These are phyloP conservation scores for Condylostoma magnum DNA, from an alignment of 169 alveolate species.

Conservation along the genomic window DNA sequence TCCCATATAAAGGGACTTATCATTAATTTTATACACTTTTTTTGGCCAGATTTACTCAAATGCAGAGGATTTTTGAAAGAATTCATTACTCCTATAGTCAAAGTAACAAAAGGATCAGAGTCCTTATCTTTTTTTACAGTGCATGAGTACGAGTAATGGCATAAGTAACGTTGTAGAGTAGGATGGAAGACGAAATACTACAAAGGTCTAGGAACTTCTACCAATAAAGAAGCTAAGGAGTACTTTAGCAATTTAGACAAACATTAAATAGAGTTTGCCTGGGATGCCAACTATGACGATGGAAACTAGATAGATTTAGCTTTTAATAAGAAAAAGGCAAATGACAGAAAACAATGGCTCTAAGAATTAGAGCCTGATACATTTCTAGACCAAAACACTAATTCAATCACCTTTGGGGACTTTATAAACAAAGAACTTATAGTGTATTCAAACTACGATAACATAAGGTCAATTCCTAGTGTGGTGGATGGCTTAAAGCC, in stretches of 20 bases:
- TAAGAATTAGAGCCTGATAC: constrained; percentile 55
- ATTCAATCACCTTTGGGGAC: constrained; percentile 84
- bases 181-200: constrained; percentile 98
- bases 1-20: constrained; percentile 99
- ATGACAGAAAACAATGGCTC: constrained; percentile 97
- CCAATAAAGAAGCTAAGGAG: constrained; percentile 98
- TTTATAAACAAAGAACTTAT: constrained; percentile 98
- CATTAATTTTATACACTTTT: constrained; percentile 96
- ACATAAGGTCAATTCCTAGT: constrained; percentile 96
- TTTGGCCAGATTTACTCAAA: constrained; percentile 98
- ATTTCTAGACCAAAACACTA: constrained; percentile 43
- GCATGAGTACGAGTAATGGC: constrained; percentile 97
- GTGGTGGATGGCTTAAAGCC: constrained; percentile 99
- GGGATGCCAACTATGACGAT: constrained; percentile 87
- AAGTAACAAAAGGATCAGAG: constrained; percentile 92
- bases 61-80: constrained; percentile 95
- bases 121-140: constrained; percentile 94
- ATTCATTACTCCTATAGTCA: constrained; percentile 98
- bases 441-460: constrained; percentile 96
- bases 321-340: constrained; percentile 96
- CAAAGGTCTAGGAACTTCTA: constrained; percentile 99
- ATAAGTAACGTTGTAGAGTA: constrained; percentile 76
- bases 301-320: constrained; percentile 98
- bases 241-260: constrained; percentile 94
- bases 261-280: constrained; percentile 91